Percentiles rank a stretch among this genome's conserved stretches.
phyloP scores from a whole-genome alignment of 2,329 filamentous ascomycete genomes.

The Aphanocladium album region DNA sequence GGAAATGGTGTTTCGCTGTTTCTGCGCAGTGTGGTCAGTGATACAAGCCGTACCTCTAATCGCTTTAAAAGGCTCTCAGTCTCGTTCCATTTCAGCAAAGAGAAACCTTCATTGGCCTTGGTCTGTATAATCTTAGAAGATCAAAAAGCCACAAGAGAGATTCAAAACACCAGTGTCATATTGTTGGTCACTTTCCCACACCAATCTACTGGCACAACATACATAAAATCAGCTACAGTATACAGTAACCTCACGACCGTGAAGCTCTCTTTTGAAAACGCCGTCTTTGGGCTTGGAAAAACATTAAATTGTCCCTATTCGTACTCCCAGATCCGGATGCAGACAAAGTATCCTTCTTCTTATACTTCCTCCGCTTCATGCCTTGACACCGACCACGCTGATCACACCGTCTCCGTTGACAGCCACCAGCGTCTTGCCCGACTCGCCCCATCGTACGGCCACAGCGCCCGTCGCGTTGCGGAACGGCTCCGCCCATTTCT shows the following conservation, averaged over 20 bases:
- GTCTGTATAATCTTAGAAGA: no score
- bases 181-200: no score
- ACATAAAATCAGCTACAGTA: conserved; percentile 1
- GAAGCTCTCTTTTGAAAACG: not conserved
- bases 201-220: no score
- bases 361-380: conserved; percentile 23
- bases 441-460: conserved; percentile 70
- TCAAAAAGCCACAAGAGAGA: no score
- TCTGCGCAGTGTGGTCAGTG: no score
- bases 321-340: not conserved
- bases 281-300: conserved; percentile 1
- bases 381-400: conserved; percentile 59
- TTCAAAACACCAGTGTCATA: no score
- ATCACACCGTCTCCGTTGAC: conserved; percentile 72
- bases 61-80: no score
- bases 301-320: not conserved
- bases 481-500: conserved; percentile 84
- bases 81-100: no score
- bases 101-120: no score
- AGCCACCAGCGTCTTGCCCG: conserved; percentile 68
- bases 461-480: conserved; percentile 69
- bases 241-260: not conserved
- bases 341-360: not conserved
- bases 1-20: no score
- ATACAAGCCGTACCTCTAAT: no score